phyloP scores from a whole-genome alignment of 2,329 filamentous ascomycete genomes.

The Pestalotiopsis sp. region DNA sequence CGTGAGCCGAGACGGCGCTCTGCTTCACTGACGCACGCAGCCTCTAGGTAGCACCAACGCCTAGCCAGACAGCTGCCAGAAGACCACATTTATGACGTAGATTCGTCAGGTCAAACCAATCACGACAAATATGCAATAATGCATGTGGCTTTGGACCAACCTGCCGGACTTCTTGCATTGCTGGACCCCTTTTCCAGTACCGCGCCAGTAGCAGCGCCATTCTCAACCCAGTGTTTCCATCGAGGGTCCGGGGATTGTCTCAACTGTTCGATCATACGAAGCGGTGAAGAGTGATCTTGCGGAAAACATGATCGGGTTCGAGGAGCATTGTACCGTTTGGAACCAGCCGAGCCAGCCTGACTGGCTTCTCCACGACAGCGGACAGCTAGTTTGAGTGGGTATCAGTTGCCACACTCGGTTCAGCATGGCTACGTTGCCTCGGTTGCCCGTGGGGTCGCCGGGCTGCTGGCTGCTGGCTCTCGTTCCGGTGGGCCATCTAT shows the following conservation, averaged over 20 bases:
- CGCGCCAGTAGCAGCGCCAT: not conserved
- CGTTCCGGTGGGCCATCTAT: not conserved
- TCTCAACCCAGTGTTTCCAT: too few relatives aligned
- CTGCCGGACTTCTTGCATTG: not conserved
- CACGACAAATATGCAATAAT: not conserved
- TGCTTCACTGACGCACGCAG: not conserved
- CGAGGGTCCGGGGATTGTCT: too few relatives aligned
- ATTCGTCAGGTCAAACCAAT: not conserved
- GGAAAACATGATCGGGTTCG: not conserved
- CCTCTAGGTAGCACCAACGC: not conserved
- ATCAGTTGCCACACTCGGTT: not conserved
- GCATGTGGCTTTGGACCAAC: not conserved
- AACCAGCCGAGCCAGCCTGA: not conserved
- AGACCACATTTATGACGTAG: slow-evolving; percentile 5
- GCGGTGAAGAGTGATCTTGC: too few relatives aligned
- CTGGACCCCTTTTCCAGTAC: not conserved
- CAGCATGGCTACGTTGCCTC: not conserved
- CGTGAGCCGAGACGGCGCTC: not conserved
- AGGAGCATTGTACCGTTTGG: not conserved
- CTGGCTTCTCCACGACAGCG: not conserved
- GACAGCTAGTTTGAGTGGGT: not conserved
- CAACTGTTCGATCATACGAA: too few relatives aligned
- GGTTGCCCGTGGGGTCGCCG: not conserved
- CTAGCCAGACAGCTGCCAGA: not conserved
- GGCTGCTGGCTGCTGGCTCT: not conserved